phyloP scores from a whole-genome alignment of 2,329 filamentous ascomycete genomes.

The Hortaea sp. region DNA sequence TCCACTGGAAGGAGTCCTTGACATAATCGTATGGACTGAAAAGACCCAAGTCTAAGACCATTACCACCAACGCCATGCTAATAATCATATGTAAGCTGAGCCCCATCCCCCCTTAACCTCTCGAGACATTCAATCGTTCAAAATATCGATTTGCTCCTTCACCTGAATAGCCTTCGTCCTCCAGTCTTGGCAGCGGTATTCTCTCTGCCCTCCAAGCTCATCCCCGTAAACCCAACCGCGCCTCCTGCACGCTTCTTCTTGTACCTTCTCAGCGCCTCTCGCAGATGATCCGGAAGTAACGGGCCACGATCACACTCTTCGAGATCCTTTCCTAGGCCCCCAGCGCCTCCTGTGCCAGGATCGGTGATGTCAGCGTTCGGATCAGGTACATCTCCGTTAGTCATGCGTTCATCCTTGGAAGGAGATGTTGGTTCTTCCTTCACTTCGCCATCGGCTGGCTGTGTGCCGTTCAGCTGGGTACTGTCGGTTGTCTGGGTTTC shows the following conservation, averaged over 20 bases:
- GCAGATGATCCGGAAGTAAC: slow-evolving; percentile 62
- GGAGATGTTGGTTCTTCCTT: slow-evolving; percentile 2
- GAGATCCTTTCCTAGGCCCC: slow-evolving; percentile 15
- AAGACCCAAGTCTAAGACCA: not conserved
- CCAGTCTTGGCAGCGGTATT: slow-evolving; percentile 35
- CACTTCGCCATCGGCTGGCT: not conserved
- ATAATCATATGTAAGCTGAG: not conserved
- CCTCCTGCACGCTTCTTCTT: slow-evolving; percentile 53
- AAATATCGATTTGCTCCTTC: not conserved
- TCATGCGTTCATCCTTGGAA: not conserved
- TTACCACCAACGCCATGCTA: slow-evolving; percentile 1
- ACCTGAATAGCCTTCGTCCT: slow-evolving; percentile 37
- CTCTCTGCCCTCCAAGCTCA: slow-evolving; percentile 40
- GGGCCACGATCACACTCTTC: slow-evolving; percentile 41
- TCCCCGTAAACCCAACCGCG: slow-evolving; percentile 41
- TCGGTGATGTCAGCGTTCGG: not conserved
- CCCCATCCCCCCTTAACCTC: not conserved
- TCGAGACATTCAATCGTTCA: not conserved
- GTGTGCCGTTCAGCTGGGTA: not conserved
- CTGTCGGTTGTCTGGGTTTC: not conserved
- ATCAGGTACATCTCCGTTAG: not conserved
- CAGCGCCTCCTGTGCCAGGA: slow-evolving; percentile 17
- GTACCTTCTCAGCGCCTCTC: slow-evolving; percentile 63
- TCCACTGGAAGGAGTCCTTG: no score
- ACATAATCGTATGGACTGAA: no score